These are phyloP conservation scores for Pachyrhizus erosus DNA, from an alignment of 306 rosid genomes.

Conservation along the genomic window DNA sequence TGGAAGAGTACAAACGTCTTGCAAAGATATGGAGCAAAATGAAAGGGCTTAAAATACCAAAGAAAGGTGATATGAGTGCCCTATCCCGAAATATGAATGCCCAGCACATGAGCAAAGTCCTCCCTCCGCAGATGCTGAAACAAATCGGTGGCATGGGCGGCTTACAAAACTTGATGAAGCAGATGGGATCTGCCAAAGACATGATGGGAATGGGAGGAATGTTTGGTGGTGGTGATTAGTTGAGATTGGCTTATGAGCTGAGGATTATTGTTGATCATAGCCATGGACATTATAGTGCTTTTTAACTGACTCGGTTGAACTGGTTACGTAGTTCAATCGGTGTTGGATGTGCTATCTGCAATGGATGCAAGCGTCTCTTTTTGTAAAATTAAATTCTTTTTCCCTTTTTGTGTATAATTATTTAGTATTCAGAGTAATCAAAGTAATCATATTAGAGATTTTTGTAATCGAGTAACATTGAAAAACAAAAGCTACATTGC, in stretches of 20 bases:
- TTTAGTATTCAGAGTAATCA: not conserved
- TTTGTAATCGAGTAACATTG: not conserved
- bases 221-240: slow-evolving; percentile 68
- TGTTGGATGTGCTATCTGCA: slow-evolving; percentile 18
- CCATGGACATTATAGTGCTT: not conserved
- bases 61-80: slow-evolving; percentile 76
- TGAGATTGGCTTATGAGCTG: not conserved
- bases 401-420: not conserved
- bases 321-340: slow-evolving; percentile 19
- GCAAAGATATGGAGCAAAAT: slow-evolving; percentile 81
- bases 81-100: slow-evolving; percentile 82
- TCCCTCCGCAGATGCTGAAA: slow-evolving; percentile 83
- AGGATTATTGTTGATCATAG: not conserved
- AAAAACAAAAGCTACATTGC: not conserved
- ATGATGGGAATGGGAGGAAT: slow-evolving; percentile 70
- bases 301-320: not conserved
- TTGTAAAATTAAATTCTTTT: slow-evolving; percentile 13
- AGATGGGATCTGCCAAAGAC: slow-evolving; percentile 80
- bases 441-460: not conserved
- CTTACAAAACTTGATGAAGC: slow-evolving; percentile 87
- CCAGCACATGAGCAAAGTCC: slow-evolving; percentile 83
- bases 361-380: not conserved
- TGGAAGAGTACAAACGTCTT: slow-evolving; percentile 81
- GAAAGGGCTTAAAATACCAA: slow-evolving; percentile 78
- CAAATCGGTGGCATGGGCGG: slow-evolving; percentile 88